Conservation (phyloP, 371 early-diverging fungal species). For the Syncephalastrum sp. region DNA sequence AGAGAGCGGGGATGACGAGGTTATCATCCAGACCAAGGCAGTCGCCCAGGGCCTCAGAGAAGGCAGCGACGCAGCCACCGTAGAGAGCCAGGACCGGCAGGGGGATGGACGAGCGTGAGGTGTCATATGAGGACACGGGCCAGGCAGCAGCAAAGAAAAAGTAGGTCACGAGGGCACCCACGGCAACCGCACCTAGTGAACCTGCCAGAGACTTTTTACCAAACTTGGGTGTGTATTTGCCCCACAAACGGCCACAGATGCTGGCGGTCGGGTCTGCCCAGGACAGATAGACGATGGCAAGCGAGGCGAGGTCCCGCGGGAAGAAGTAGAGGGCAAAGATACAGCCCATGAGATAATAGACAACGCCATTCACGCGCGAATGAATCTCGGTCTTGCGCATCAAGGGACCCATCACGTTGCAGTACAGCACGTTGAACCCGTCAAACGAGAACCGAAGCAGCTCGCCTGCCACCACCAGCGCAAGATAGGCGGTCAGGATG, state of each 20-base stretch:
- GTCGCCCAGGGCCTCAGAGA: slow-evolving; percentile 45
- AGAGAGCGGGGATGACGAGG: slow-evolving; percentile 45
- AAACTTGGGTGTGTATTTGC: slow-evolving; percentile 45
- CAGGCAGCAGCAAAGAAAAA: slow-evolving; percentile 28
- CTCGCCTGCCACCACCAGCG: slow-evolving; percentile 38
- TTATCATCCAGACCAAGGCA: slow-evolving; percentile 44
- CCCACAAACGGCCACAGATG: slow-evolving; percentile 49
- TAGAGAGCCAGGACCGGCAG: slow-evolving; percentile 28
- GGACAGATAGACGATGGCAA: slow-evolving; percentile 55
- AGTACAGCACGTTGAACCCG: slow-evolving; percentile 48
- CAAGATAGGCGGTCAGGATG: slow-evolving; percentile 23
- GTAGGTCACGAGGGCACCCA: slow-evolving; percentile 44
- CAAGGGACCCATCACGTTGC: slow-evolving; percentile 42
- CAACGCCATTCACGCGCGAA: slow-evolving; percentile 46
- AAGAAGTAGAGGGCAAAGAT: slow-evolving; percentile 41
- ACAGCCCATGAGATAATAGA: slow-evolving; percentile 50
- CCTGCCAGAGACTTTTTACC: slow-evolving; percentile 55
- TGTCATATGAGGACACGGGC: slow-evolving; percentile 22
- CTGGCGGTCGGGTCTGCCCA: slow-evolving; percentile 61
- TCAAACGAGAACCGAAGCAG: slow-evolving; percentile 41
- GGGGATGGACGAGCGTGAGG: slow-evolving; percentile 13
- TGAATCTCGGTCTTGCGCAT: slow-evolving; percentile 51
- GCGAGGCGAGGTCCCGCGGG: slow-evolving; percentile 47
- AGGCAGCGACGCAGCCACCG: slow-evolving; percentile 47
- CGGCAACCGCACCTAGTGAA: slow-evolving; percentile 36